A percentile compares a stretch with the other conserved stretches of the same genome.
phyloP scores from a whole-genome alignment of 768 basidiomycete species.

The Russula vinacea region DNA sequence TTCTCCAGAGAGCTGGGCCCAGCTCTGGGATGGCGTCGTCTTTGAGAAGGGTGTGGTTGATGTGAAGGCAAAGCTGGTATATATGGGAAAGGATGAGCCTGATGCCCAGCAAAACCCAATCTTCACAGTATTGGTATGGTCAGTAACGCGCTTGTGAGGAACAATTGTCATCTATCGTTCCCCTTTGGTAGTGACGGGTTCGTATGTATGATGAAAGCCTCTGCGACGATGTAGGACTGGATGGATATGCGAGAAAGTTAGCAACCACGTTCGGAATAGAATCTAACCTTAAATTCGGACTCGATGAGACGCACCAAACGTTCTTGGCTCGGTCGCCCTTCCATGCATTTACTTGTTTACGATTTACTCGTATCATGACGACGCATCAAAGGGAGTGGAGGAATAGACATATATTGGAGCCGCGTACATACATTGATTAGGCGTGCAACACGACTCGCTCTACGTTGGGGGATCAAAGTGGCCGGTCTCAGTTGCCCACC shows the following conservation, averaged over 20 bases:
- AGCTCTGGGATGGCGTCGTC: slow-evolving; percentile 29
- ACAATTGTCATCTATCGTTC: not conserved
- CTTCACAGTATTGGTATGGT: not conserved
- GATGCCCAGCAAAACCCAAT: not conserved
- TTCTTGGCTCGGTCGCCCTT: not conserved
- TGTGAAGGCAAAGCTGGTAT: slow-evolving; percentile 13
- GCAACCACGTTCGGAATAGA: not conserved
- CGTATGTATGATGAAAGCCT: not conserved
- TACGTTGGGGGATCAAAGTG: not conserved
- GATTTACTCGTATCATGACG: not conserved
- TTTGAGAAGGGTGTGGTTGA: slow-evolving; percentile 30
- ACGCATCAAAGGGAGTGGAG: not conserved
- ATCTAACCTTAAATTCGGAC: not conserved
- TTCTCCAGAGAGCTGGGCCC: slow-evolving; percentile 25
- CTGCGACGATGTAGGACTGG: not conserved
- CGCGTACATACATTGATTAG: not conserved
- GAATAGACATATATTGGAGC: not conserved
- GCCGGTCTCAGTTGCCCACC: not conserved
- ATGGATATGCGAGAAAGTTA: not conserved
- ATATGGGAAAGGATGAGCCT: not conserved
- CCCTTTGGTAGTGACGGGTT: no score
- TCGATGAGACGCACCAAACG: not conserved
- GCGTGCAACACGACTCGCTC: not conserved
- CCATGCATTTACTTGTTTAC: not conserved
- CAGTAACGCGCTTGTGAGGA: slow-evolving; percentile 1